Evolutionary conservation across 164 flowering plant genomes (phyloP), one percentile per base, ranked within the genome.

Genomic region (Annona cherimola): DNA sequence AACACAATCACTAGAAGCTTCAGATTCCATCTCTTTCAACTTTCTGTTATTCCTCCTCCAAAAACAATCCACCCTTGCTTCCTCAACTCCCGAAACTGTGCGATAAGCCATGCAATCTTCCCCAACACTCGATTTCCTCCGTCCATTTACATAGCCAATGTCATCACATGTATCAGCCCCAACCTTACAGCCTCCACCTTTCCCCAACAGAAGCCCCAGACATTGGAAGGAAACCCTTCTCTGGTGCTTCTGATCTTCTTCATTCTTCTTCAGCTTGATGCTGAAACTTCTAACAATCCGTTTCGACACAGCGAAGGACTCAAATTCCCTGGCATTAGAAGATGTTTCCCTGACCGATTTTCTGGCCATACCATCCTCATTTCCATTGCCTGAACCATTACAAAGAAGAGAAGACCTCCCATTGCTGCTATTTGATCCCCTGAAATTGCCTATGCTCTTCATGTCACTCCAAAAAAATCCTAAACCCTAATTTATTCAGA

Each of bases 141-240:
- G 83, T 19, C 54, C 55, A 67, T 71, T 69, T 3, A 84, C 80
- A 78, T 93, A 92, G 7, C 83, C 89, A 75, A 78, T 74, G 9
- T 87, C 96, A 12, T 91, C 95, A 68, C 85, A 39, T 2, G 86
- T 89, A 72, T 90, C 94, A 50, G 94, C 97, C 26, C 96, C 89
- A 5, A 95, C 99, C 80, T 86, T 90, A 84, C 99, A 95, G 39
- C 97, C 99, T 20, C 97, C 99, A 45, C 90, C 93, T 72, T 85
- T 80, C 11, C 88, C 86, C 76, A 87, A 89, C 55, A 95, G 69
- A 26, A 26, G 35, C 63, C 87, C 78, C 57, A 91, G 97, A 80
- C 99, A 93, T 63, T 85, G 81, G 71, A 85, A 54, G 39, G 89
- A 87, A 61, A 86, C 68, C 68, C 88, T 86, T 72, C 76, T 76